Evolutionary conservation across 2,329 filamentous ascomycete species (phyloP), one percentile per base, ranked within the genome.

Genomic region (Cercospora citrullina): DNA sequence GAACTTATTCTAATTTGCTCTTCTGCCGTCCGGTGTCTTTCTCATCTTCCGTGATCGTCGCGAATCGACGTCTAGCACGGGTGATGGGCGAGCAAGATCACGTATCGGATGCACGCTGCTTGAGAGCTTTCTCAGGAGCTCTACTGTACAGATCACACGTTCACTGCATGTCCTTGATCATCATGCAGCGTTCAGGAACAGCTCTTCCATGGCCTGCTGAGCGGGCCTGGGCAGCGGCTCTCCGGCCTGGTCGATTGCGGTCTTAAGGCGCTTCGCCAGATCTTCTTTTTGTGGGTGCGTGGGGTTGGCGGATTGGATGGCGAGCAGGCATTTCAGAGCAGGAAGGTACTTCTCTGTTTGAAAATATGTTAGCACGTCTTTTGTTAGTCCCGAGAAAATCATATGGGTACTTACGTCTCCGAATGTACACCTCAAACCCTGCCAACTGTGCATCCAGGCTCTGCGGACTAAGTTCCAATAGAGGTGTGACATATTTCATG

Each of bases 391-490:
- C 2, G 8, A 23, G 26, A 23, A 21, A 16, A 30, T 33, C 6
- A 23, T 31, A 39, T 33, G 26, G 16, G 26, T 10, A 82, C 89
- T 85, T 87, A 96, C 93, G 89, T 83, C 90, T 87, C 76, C 93
- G 87, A 68, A 96, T 84, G 77, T 92, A 94, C 18, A 99, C 90
- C 81, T 98, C 94, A 75, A 97, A 98, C 5, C 93, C 95, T 63
- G 90, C 87, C 72, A 90, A 86, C 80, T 99, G 95, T 23, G 87
- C 91, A 69, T 95, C 89, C 59, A 96, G 87, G 77, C 89, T 91
- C 82, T 91, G 88, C 1, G 93, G 90, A 75, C 89, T 94, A 76
- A 90, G 90, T 78, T 97, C 90, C 68, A 99, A 85, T 74, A 99
- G 83, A 3, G 92, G 93, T 16, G 81, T 84, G 66, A 99, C 80